These are phyloP conservation scores for Tricholoma hemisulphureum DNA, from an alignment of 768 basidiomycete genomes.

Conservation along the genomic window DNA sequence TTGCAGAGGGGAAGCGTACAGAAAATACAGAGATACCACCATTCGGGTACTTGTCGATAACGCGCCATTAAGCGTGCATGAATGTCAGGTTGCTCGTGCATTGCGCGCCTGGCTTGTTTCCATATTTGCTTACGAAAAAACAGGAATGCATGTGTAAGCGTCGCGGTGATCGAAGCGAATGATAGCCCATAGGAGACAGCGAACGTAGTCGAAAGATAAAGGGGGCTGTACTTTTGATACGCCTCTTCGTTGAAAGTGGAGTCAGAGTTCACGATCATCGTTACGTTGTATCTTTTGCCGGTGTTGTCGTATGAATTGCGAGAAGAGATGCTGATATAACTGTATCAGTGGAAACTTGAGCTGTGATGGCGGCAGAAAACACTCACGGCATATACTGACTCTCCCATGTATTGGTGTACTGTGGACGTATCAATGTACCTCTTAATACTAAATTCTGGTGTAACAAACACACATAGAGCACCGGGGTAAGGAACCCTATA, in stretches of 20 bases:
- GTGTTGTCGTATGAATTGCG: conserved; percentile 66
- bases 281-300: conserved; percentile 56
- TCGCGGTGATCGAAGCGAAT: conserved; percentile 80
- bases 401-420: conserved; percentile 66
- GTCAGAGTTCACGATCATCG: conserved; percentile 51
- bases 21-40: conserved; percentile 80
- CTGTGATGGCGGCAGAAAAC: not conserved
- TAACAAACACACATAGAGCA: conserved; percentile 47
- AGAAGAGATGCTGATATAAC: conserved; percentile 49
- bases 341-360: not conserved
- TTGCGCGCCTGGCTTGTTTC: conserved; percentile 64
- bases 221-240: conserved; percentile 57
- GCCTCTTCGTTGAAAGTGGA: conserved; percentile 53
- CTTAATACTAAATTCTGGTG: not conserved
- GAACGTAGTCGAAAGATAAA: conserved; percentile 71
- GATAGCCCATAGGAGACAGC: conserved; percentile 77
- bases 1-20: conserved; percentile 36
- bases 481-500: conserved; percentile 55
- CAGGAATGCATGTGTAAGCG: conserved; percentile 65
- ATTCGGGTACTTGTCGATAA: conserved; percentile 76
- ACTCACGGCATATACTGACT: conserved; percentile 55
- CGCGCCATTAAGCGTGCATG: conserved; percentile 79
- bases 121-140: conserved; percentile 81
- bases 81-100: conserved; percentile 80
- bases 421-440: conserved; percentile 1